Evolutionary conservation across 148 eudicot species (phyloP).

Genomic region (Limonium bicolor): DNA sequence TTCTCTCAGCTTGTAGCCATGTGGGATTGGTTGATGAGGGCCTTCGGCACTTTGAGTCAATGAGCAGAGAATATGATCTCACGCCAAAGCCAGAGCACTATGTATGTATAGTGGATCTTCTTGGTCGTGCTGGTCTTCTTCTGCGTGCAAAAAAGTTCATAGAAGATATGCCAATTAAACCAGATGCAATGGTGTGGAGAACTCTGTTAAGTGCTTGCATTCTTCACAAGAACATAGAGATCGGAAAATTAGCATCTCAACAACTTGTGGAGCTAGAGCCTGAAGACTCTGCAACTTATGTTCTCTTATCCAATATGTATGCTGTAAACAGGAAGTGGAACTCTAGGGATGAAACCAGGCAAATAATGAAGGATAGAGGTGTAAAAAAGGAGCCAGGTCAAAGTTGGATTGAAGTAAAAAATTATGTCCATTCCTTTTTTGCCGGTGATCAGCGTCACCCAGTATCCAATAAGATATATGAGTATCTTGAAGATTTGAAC

Average conservation of each 20-base stretch:
- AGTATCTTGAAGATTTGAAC: slow-evolving; percentile 45
- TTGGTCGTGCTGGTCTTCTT: slow-evolving; percentile 72
- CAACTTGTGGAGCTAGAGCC: slow-evolving; percentile 55
- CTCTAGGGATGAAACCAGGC: slow-evolving; percentile 42
- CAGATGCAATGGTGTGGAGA: slow-evolving; percentile 83
- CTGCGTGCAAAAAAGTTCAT: slow-evolving; percentile 51
- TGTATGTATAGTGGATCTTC: slow-evolving; percentile 70
- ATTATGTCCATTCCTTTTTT: slow-evolving; percentile 66
- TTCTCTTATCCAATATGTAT: slow-evolving; percentile 69
- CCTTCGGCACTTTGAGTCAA: slow-evolving; percentile 54
- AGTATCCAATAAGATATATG: slow-evolving; percentile 40
- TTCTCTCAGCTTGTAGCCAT: slow-evolving; percentile 88
- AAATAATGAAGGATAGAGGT: slow-evolving; percentile 60
- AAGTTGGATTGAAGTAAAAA: slow-evolving; percentile 81
- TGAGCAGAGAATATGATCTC: slow-evolving; percentile 50
- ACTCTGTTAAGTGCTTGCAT: slow-evolving; percentile 81
- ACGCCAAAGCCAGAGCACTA: slow-evolving; percentile 68
- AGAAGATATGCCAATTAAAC: slow-evolving; percentile 58
- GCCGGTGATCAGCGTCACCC: slow-evolving; percentile 86
- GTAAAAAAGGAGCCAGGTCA: slow-evolving; percentile 88
- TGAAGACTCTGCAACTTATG: slow-evolving; percentile 76
- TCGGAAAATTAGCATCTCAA: slow-evolving; percentile 58
- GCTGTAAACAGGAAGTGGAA: slow-evolving; percentile 46
- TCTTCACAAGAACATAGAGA: slow-evolving; percentile 50
- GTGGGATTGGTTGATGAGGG: slow-evolving; percentile 86